Percentiles rank a stretch among this genome's conserved stretches.
phyloP scores from a whole-genome alignment of 1,284 basidiomycete genomes.

The Ganoderma boninense region DNA sequence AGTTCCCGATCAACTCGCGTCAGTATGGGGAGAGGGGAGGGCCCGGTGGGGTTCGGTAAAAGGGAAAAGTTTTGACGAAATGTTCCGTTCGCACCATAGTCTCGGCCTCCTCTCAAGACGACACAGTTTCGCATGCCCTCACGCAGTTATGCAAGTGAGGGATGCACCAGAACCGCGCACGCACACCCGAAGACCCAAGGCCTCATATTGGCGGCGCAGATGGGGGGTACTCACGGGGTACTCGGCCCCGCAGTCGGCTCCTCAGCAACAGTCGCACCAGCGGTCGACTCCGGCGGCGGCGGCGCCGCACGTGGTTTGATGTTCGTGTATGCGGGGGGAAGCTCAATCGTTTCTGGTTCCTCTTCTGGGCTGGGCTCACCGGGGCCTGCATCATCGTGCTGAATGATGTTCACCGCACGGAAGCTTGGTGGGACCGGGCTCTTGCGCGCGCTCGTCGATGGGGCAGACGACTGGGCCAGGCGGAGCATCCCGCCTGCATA shows the following conservation, averaged over 20 bases:
- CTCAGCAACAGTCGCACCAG: constrained; percentile 2
- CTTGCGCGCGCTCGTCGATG: constrained; percentile 53
- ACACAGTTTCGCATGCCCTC: neutral
- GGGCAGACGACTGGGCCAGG: constrained; percentile 30
- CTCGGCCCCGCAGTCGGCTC: neutral
- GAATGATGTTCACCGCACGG: constrained; percentile 79
- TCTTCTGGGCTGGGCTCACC: constrained; percentile 39
- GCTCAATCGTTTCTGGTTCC: constrained; percentile 75
- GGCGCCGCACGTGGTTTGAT: constrained; percentile 23
- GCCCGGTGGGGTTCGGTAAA: too few species aligned
- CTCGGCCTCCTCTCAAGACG: neutral
- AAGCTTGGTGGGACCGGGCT: constrained; percentile 53
- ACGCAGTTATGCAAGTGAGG: neutral
- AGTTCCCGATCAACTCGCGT: neutral
- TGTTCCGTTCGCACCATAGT: neutral
- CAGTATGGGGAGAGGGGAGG: neutral
- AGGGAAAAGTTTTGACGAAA: neutral
- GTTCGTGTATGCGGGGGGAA: constrained; percentile 80
- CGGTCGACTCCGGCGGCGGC: neutral
- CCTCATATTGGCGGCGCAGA: neutral
- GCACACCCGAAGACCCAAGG: neutral
- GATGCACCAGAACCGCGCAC: neutral
- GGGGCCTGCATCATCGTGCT: constrained; percentile 83
- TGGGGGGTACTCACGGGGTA: neutral
- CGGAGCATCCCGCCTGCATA: constrained; percentile 27